Evolutionary conservation across 352 stramenopile genomes (phyloP), one percentile per base, ranked within the genome.

Genomic region (Elongisporangium prolatum): DNA sequence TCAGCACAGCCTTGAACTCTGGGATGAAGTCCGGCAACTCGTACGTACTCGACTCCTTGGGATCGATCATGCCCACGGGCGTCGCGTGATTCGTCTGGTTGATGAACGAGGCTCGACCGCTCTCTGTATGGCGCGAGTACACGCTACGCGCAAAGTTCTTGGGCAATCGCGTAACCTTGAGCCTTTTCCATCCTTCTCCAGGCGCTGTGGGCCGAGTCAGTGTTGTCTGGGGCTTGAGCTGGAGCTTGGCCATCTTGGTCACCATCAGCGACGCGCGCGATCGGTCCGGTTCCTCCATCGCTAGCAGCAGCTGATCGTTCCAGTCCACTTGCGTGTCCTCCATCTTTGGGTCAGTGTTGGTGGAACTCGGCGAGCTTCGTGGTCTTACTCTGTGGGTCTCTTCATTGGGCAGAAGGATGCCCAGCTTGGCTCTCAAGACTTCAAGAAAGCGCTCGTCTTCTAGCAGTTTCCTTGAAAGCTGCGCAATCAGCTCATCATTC

Each of bases 141-240:
- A 89, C 80, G 18, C 50, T 76, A 10, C 77, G 71, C 48, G 77
- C 84, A 56, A 93, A 93, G 56, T 77, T 77, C 8, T 59, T 66
- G 0, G 84, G 79, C 48, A 93, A 52, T 2, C 71, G 72, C 4
- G 75, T 74, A 0, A 63, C 65, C 58, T 88, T 86, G 2, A 93
- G 71, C 1, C 84, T 79, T 59, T 91, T 91, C 84, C 80, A 93
- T 54, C 80, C 84, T 61, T 89, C 75, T 5, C 80, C 80, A 2
- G 67, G 78, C 7, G 56, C 63, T 0, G 57, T 67, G 13, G 55
- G 68, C 14, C 38, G 25, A 13, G 54, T 67, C 40, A 47, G 58
- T 2, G 50, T 20, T 24, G 49, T 25, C 21, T 65, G 48, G 4
- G 74, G 52, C 28, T 66, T 44, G 17, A 92, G 60, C 54, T 86